Percentiles rank a stretch among this genome's conserved stretches.
Conservation (phyloP, 2,329 filamentous ascomycete genomes). For the Cladosporium sp. region DNA sequence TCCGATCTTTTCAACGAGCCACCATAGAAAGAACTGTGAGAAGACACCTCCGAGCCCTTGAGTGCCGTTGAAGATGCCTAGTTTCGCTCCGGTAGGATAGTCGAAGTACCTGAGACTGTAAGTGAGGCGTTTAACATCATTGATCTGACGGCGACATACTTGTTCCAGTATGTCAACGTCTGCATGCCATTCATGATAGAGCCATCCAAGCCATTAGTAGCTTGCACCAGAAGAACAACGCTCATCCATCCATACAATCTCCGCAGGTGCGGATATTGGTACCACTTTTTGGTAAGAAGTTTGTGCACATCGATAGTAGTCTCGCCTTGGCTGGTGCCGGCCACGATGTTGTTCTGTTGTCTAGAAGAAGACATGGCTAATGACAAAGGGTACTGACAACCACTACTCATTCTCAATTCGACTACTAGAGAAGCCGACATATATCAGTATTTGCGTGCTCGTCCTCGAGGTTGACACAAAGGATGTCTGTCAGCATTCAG, state of each 20-base stretch:
- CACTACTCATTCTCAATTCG: neutral
- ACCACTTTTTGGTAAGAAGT: constrained; percentile 20
- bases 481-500: neutral
- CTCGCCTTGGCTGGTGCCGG: constrained; percentile 7
- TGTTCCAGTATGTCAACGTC: constrained; percentile 39
- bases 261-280: constrained; percentile 19
- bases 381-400: neutral
- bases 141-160: neutral
- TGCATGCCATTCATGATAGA: constrained; percentile 48
- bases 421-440: neutral
- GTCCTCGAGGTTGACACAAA: neutral
- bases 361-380: neutral
- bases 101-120: constrained; percentile 27
- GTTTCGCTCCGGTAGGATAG: constrained; percentile 24
- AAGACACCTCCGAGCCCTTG: constrained; percentile 44
- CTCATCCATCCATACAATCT: constrained; percentile 21
- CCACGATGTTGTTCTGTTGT: constrained; percentile 13
- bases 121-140: neutral
- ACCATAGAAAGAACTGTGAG: constrained; percentile 42
- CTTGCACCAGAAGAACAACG: constrained; percentile 19
- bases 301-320: constrained; percentile 16
- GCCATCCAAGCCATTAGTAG: constrained; percentile 45
- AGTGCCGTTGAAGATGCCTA: constrained; percentile 42
- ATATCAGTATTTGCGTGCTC: neutral
- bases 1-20: constrained; percentile 44